A percentile compares a stretch with the other conserved stretches of the same genome.
Conservation (phyloP, 768 basidiomycete species). For the Termitomyces bulborhizus region DNA sequence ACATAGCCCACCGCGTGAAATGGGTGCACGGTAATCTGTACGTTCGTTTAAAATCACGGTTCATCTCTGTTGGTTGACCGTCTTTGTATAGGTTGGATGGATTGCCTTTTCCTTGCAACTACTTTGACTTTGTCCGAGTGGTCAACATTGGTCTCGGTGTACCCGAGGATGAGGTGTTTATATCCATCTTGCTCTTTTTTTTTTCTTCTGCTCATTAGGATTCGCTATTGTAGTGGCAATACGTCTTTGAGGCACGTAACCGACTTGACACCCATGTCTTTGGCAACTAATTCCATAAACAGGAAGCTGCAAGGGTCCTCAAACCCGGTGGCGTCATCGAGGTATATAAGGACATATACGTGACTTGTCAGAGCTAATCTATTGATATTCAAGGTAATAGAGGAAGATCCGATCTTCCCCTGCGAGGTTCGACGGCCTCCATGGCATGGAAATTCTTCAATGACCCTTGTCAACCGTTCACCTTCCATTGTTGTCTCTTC, state of each 20-base stretch:
- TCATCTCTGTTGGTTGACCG: slow-evolving; percentile 2
- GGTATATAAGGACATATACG: slow-evolving; percentile 30
- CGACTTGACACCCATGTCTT: slow-evolving; percentile 2
- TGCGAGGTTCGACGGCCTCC: slow-evolving; percentile 23
- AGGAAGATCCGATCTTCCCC: slow-evolving; percentile 72
- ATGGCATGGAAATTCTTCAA: slow-evolving; percentile 8
- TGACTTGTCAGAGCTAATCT: background rate
- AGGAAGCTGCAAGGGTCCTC: slow-evolving; percentile 69
- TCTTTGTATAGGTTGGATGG: slow-evolving; percentile 45
- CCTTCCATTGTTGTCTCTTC: slow-evolving; percentile 17
- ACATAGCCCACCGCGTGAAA: slow-evolving; percentile 42
- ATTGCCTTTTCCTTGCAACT: slow-evolving; percentile 49
- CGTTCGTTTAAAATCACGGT: slow-evolving; percentile 13
- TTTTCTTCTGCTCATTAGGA: background rate
- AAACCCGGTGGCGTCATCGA: slow-evolving; percentile 58
- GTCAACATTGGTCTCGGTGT: slow-evolving; percentile 59
- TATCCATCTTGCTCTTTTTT: background rate
- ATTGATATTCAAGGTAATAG: slow-evolving; percentile 47
- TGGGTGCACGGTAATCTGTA: slow-evolving; percentile 72
- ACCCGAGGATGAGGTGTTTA: slow-evolving; percentile 59
- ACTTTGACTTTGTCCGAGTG: slow-evolving; percentile 66
- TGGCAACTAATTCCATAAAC: slow-evolving; percentile 4
- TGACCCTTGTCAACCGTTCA: slow-evolving; percentile 15
- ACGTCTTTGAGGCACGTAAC: slow-evolving; percentile 45
- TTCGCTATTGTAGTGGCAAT: slow-evolving; percentile 47